Evolutionary conservation across 2,329 filamentous ascomycete genomes (phyloP), one percentile per base, ranked within the genome.

Genomic region (Calycina herbarum): DNA sequence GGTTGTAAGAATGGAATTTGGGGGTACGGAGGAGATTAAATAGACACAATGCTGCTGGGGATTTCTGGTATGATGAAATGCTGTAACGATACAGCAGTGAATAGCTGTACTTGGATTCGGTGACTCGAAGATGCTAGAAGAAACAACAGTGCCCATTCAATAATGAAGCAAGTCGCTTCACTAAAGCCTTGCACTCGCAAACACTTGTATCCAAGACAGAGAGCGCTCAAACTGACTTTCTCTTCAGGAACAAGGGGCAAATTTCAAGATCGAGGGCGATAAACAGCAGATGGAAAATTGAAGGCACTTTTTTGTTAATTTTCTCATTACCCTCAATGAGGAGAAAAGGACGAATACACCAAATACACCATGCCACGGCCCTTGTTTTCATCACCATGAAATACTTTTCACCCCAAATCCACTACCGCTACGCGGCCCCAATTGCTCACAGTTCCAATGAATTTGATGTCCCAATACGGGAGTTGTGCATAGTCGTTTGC

Each of bases 401-500:
- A 57, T 29, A 35, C 54, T 31, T 57, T 57, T 57, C 31, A 29
- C 54, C 54, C 27, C 31, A 33, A 6, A 35, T 20, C 17, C 54
- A 27, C 10, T n/a, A 3, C 20, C n/a, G 7, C 20, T 20, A 48
- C 45, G 20, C 17, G 17, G n/a, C 45, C 17, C 45, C 17, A 29
- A 27, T 20, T 24, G 10, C 45, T 51, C 45, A 51, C 45, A 51
- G 45, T 27, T 51, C 45, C 45, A 51, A 24, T 57, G 27, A 35
- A 31, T 57, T 29, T 57, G 27, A 31, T 31, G 31, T 57, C 31
- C 54, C 54, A 57, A 57, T 10, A 57, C 15, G 54, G 66, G 66
- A 45, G 62, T 60, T 70, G 65, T 70, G 71, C 66, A 68, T 62
- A 68, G 67, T 68, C 69, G 70, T 54, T 76, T 76, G 75, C 71